A percentile compares a stretch with the other conserved stretches of the same genome.
These are phyloP conservation scores for Mortierella sp. DNA, from an alignment of 371 early-diverging fungal species.

Conservation along the genomic window DNA sequence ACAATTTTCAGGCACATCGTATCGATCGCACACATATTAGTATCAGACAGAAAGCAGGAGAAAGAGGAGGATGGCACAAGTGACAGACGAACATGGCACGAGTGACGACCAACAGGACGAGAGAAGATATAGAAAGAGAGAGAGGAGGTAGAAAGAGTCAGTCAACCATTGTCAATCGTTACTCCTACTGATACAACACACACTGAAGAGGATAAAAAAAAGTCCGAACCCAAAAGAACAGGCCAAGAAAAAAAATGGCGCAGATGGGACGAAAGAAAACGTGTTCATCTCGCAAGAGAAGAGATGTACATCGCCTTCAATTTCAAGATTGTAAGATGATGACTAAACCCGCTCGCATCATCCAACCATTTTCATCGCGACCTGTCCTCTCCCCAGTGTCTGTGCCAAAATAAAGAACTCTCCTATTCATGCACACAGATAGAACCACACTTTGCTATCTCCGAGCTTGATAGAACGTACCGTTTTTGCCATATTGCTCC, in stretches of 20 bases:
- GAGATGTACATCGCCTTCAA: not conserved
- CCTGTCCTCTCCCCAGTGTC: not conserved
- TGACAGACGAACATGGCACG: not conserved
- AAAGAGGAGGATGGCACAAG: not conserved
- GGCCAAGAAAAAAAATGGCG: not conserved
- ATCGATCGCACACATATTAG: slow-evolving; percentile 3
- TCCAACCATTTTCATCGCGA: not conserved
- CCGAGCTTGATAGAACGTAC: slow-evolving; percentile 59
- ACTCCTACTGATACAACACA: not conserved
- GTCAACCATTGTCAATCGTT: not conserved
- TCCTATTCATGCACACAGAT: too few relatives aligned
- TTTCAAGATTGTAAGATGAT: not conserved
- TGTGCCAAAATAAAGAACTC: not conserved
- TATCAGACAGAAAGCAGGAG: not conserved
- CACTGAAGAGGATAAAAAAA: not conserved
- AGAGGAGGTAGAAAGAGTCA: not conserved
- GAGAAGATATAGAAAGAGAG: not conserved
- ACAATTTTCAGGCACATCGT: not conserved
- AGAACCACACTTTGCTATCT: too few relatives aligned
- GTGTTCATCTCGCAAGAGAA: not conserved
- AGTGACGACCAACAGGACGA: not conserved
- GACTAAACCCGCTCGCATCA: not conserved
- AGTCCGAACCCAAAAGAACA: slow-evolving; percentile 7
- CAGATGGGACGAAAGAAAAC: not conserved
- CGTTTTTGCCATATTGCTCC: slow-evolving; percentile 80